A percentile compares a stretch with the other conserved stretches of the same genome.
These are phyloP conservation scores for Entomortierella chlamydospora DNA, from an alignment of 192 early-diverging fungal genomes.

Conservation along the genomic window DNA sequence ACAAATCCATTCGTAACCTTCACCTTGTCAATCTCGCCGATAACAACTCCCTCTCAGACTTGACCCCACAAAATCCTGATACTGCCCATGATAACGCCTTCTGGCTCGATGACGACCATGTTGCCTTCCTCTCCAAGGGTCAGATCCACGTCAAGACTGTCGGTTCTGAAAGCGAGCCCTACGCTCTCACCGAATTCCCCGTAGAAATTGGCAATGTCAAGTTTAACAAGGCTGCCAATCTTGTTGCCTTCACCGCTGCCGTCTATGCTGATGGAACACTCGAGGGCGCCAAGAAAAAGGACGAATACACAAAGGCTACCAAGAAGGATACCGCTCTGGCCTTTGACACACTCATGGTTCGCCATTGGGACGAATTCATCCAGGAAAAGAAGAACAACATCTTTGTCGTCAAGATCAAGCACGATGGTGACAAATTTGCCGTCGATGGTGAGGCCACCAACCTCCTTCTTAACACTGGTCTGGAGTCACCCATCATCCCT, in stretches of 20 bases:
- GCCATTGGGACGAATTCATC: conserved; percentile 83
- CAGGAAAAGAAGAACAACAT: conserved; percentile 72
- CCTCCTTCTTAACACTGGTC: conserved; percentile 60
- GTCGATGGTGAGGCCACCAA: conserved; percentile 64
- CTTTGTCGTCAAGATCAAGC: conserved; percentile 61
- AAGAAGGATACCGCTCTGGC: conserved; percentile 70
- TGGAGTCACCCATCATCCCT: conserved; percentile 63
- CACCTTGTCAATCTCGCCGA: conserved; percentile 60
- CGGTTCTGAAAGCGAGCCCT: conserved; percentile 37
- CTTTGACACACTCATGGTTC: conserved; percentile 81
- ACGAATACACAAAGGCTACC: conserved; percentile 45
- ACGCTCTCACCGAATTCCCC: conserved; percentile 63
- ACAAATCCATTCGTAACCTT: conserved; percentile 66
- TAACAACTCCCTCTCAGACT: conserved; percentile 55
- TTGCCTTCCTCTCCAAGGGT: conserved; percentile 57
- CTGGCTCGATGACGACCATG: conserved; percentile 60
- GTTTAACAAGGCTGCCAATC: conserved; percentile 59
- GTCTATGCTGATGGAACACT: conserved; percentile 72
- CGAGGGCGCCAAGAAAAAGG: conserved; percentile 65
- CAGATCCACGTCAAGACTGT: conserved; percentile 60
- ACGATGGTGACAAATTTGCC: conserved; percentile 49
- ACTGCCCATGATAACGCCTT: conserved; percentile 56
- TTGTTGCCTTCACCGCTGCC: conserved; percentile 75
- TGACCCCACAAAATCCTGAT: conserved; percentile 54
- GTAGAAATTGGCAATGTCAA: conserved; percentile 68